These are phyloP conservation scores for Diaporthe citriasiana DNA, from an alignment of 2,329 filamentous ascomycete species.

Conservation along the genomic window DNA sequence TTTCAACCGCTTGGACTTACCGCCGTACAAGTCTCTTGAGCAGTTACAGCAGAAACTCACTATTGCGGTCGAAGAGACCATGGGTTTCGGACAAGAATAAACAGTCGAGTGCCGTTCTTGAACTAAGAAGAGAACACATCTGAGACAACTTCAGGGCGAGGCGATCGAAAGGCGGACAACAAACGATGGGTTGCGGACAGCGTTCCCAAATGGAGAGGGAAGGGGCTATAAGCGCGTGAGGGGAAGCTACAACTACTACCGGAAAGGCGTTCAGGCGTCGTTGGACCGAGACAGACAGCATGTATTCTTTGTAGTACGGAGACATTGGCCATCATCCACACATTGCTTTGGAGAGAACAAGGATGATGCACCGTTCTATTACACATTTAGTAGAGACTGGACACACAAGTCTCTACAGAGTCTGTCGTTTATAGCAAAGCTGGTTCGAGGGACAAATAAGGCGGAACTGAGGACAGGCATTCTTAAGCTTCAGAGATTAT, in stretches of 20 bases:
- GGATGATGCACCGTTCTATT: neutral
- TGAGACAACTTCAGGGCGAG: neutral
- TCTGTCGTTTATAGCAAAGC: conserved; percentile 41
- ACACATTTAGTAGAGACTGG: conserved; percentile 26
- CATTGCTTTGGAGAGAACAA: conserved; percentile 17
- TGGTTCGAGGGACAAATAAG: conserved; percentile 25
- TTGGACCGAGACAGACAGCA: conserved; percentile 35
- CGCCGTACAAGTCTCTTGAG: conserved; percentile 91
- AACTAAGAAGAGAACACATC: neutral
- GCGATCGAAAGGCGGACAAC: neutral
- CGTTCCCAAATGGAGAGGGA: neutral
- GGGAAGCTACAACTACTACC: conserved; percentile 21
- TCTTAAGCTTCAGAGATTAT: conserved; percentile 29
- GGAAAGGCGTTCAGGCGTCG: conserved; percentile 41
- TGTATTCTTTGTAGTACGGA: conserved; percentile 37
- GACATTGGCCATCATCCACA: conserved; percentile 12
- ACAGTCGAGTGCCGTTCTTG: neutral
- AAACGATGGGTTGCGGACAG: neutral
- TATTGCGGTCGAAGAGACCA: conserved; percentile 97
- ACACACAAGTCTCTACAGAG: conserved; percentile 28
- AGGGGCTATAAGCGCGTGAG: neutral
- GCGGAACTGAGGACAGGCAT: conserved; percentile 18
- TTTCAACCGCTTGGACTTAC: conserved; percentile 97
- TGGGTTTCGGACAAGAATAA: conserved; percentile 98
- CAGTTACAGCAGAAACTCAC: conserved; percentile 90